Conservation (phyloP, 176 grass and related monocot species). For the Zizania latifolia region DNA sequence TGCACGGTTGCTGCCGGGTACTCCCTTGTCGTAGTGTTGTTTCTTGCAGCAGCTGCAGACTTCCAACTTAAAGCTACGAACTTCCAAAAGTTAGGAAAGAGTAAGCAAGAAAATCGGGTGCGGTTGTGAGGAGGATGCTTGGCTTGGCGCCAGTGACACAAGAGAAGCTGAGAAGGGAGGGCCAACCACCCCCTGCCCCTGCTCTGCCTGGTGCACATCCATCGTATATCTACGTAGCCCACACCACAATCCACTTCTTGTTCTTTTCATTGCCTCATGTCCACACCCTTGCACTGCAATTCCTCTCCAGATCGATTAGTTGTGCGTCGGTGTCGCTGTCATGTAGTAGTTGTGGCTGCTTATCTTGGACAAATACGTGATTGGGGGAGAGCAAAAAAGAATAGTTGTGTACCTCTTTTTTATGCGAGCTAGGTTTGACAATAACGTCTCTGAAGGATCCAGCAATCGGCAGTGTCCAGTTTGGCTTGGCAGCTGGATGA, state of each 20-base stretch:
- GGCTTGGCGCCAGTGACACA: background rate
- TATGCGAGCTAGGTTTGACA: background rate
- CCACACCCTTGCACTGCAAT: conserved; percentile 32
- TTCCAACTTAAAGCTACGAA: background rate
- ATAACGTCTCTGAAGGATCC: background rate
- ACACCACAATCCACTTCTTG: background rate
- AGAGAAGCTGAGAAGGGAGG: background rate
- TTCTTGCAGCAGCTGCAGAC: background rate
- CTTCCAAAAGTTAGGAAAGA: background rate
- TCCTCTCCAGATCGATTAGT: background rate
- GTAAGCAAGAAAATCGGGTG: background rate
- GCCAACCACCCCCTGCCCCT: background rate
- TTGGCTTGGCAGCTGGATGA: background rate
- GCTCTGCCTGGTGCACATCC: background rate
- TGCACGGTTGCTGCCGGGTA: background rate
- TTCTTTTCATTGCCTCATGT: conserved; percentile 19
- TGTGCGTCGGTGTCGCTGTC: background rate
- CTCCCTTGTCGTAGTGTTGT: background rate
- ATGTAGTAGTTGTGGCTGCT: background rate
- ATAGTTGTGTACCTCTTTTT: background rate
- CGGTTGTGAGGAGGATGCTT: background rate
- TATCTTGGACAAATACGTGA: background rate
- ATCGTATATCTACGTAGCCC: background rate
- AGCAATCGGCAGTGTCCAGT: background rate
- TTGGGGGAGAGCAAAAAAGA: background rate